Evolutionary conservation across 2,329 filamentous ascomycete species (phyloP), one percentile per base, ranked within the genome.

Genomic region (Phialocephala subalpina): DNA sequence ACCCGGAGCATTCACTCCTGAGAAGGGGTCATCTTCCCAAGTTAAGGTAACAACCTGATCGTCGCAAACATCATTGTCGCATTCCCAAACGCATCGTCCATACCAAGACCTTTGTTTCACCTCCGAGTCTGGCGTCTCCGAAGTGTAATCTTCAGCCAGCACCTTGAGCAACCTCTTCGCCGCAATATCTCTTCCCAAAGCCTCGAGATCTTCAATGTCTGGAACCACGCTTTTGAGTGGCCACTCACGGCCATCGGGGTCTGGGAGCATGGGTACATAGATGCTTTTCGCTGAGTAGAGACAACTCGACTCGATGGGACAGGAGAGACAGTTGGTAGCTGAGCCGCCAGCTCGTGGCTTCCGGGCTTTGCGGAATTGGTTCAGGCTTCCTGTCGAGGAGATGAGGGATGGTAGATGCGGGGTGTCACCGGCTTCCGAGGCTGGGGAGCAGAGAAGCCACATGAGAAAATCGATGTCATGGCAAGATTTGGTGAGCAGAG

Each of bases 401-500:
- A 97, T 84, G 1, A 84, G 86, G 8, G 87, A 84, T 0, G 95
- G 94, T 0, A 94, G 82, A 77, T 97, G 94, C 0, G 91, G 86
- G 14, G 81, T 77, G 7, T 77, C 73, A 22, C 71, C 67, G 16
- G 74, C 68, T 65, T 1, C 35, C 42, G 81, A 73, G 22, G 56
- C 33, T 0, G 84, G 77, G 0, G 92, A 92, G 75, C 90, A 95
- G 14, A 98, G 84, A 58, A 98, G 81, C 95, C 96, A 98, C n/a
- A 97, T 82, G 6, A 98, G 81, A 66, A 97, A 88, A 76, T 98
- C 96, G 59, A 98, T 92, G 73, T 98, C 96, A 74, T 98, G 96
- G 72, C 95, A 97, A 66, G 93, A 97, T 79, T 98, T 98, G 4
- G 95, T 97, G 33, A 98, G 83, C 1, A 98, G 83, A 1, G 92